Conservation (phyloP, 2,329 filamentous ascomycete genomes). For the Fusarium humuli region DNA sequence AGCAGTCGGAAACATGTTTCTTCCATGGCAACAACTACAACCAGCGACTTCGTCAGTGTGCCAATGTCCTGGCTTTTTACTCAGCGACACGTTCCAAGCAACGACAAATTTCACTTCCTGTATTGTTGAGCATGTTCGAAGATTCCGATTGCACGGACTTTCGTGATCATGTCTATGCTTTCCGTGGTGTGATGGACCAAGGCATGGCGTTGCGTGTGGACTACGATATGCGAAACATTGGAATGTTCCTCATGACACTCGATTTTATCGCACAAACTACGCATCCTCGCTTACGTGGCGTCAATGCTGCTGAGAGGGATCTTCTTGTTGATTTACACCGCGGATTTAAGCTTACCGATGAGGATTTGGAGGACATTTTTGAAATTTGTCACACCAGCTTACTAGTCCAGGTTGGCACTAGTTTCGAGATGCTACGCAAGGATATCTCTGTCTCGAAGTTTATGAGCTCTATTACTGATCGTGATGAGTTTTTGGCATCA, state of each 20-base stretch:
- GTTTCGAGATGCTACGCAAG: not conserved
- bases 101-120: not conserved
- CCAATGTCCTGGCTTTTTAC: not conserved
- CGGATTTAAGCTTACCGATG: not conserved
- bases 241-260: not conserved
- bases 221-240: not conserved
- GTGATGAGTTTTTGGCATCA: not conserved
- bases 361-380: not conserved
- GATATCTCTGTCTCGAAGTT: not conserved
- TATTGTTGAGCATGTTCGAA: not conserved
- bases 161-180: not conserved
- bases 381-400: not conserved
- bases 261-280: not conserved
- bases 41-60: not conserved
- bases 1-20: not conserved
- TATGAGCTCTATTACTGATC: not conserved
- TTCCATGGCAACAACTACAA: not conserved
- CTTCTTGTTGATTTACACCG: not conserved
- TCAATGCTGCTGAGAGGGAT: not conserved
- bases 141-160: not conserved
- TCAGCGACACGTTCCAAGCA: not conserved
- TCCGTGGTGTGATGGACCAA: not conserved
- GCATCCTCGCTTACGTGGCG: not conserved
- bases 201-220: not conserved
- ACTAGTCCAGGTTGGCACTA: not conserved